A percentile compares a stretch with the other conserved stretches of the same genome.
These are phyloP conservation scores for Cercospora sp. DNA, from an alignment of 2,329 filamentous ascomycete genomes.

Conservation along the genomic window DNA sequence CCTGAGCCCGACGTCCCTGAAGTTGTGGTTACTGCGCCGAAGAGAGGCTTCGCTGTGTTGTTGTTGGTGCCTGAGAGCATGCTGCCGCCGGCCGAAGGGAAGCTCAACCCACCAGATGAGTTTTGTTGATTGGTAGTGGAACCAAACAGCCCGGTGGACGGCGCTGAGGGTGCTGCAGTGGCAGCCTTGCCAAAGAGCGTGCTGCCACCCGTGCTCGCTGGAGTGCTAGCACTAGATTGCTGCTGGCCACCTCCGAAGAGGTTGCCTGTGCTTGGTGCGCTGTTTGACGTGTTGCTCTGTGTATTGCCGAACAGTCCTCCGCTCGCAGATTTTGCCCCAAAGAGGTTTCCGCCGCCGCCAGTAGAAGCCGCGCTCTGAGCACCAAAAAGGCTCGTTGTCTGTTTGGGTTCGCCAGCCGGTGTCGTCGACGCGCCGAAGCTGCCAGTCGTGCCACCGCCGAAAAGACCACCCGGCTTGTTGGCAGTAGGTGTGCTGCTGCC, in stretches of 20 bases:
- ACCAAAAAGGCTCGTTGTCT: conserved; percentile 21
- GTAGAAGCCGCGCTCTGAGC: conserved; percentile 9
- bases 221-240: conserved; percentile 14
- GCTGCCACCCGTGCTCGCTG: conserved; percentile 17
- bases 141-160: conserved; percentile 4
- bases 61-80: neutral
- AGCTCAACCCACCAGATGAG: conserved; percentile 6
- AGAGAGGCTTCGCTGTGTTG: conserved; percentile 1
- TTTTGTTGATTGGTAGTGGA: conserved; percentile 11
- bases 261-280: conserved; percentile 11
- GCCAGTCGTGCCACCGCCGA: conserved; percentile 19
- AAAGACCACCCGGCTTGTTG: conserved; percentile 21
- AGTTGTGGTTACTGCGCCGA: neutral
- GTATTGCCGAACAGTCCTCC: conserved; percentile 16
- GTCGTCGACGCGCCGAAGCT: conserved; percentile 28
- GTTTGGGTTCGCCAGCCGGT: conserved; percentile 29
- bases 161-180: neutral
- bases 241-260: conserved; percentile 22
- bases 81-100: conserved; percentile 1
- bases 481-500: conserved; percentile 28
- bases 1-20: neutral
- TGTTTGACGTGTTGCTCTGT: conserved; percentile 17
- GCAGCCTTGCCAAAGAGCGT: conserved; percentile 14
- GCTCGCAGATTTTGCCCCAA: conserved; percentile 16
- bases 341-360: conserved; percentile 7